Evolutionary conservation across 2,329 filamentous ascomycete genomes (phyloP).

Genomic region (Penicillium sclerotiorum): DNA sequence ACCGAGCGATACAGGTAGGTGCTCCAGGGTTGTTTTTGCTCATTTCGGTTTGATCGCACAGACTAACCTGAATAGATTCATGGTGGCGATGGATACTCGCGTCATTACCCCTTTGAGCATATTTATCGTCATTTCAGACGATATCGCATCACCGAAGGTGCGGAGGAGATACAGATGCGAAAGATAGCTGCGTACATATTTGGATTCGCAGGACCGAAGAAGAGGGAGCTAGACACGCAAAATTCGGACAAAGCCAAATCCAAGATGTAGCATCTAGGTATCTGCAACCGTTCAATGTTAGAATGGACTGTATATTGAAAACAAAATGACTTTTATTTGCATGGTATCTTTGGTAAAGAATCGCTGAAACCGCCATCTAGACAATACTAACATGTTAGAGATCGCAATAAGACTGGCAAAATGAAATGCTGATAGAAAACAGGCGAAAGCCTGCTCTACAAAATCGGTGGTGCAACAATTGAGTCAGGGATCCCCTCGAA

Average conservation of each 20-base stretch:
- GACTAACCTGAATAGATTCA: conserved; percentile 41
- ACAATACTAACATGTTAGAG: background rate
- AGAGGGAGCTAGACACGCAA: conserved; percentile 10
- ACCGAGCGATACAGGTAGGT: conserved; percentile 61
- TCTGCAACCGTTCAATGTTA: background rate
- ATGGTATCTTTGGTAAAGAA: conserved; percentile 14
- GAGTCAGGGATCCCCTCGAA: conserved; percentile 78
- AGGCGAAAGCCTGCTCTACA: conserved; percentile 19
- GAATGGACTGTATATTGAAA: too few species aligned
- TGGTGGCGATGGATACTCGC: conserved; percentile 61
- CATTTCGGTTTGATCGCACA: background rate
- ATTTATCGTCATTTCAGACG: conserved; percentile 66
- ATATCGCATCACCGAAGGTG: conserved; percentile 66
- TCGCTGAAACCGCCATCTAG: conserved; percentile 1
- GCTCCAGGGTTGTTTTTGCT: background rate
- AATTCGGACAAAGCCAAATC: conserved; percentile 4
- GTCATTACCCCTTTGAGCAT: conserved; percentile 64
- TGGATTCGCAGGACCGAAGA: conserved; percentile 42
- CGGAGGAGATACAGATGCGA: conserved; percentile 68
- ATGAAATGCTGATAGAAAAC: background rate
- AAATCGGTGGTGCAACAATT: conserved; percentile 39
- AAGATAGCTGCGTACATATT: conserved; percentile 64
- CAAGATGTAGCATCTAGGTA: conserved; percentile 18
- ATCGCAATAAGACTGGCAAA: background rate
- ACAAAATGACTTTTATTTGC: conserved; percentile 8